A percentile compares a stretch with the other conserved stretches of the same genome.
Evolutionary conservation across 2,329 filamentous ascomycete genomes (phyloP).

Genomic region (Paecilomyces fulvus): DNA sequence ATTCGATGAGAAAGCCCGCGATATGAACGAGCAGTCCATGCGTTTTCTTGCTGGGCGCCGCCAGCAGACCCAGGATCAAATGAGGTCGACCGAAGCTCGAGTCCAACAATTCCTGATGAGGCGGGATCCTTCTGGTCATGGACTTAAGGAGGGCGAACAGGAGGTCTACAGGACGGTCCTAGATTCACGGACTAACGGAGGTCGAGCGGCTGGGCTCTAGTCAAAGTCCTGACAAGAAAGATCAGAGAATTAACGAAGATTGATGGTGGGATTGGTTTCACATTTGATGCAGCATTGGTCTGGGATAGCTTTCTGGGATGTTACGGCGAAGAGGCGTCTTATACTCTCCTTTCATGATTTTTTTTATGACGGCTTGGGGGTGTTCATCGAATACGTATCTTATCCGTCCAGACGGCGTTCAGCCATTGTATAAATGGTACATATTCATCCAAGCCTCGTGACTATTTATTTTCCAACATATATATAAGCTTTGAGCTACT

Average conservation of each 20-base stretch:
- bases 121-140: slow-evolving; percentile 50
- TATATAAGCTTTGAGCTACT: neutral
- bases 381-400: neutral
- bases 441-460: neutral
- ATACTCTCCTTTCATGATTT: neutral
- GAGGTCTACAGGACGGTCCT: slow-evolving; percentile 30
- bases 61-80: slow-evolving; percentile 44
- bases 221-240: neutral
- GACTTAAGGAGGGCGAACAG: slow-evolving; percentile 37
- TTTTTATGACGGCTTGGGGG: neutral
- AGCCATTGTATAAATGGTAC: neutral
- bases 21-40: slow-evolving; percentile 58
- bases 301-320: neutral
- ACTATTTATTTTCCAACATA: neutral
- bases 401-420: neutral
- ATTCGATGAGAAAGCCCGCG: slow-evolving; percentile 58
- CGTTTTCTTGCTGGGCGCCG: slow-evolving; percentile 44
- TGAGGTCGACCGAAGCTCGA: slow-evolving; percentile 47
- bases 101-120: slow-evolving; percentile 71
- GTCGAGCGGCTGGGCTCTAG: neutral
- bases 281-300: neutral
- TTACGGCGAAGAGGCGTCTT: neutral
- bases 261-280: neutral
- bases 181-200: slow-evolving; percentile 9
- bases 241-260: neutral